Percentiles rank a stretch among this genome's conserved stretches.
Conservation (phyloP, 2,329 filamentous ascomycete genomes). For the Pseudohalonectria lignicola region DNA sequence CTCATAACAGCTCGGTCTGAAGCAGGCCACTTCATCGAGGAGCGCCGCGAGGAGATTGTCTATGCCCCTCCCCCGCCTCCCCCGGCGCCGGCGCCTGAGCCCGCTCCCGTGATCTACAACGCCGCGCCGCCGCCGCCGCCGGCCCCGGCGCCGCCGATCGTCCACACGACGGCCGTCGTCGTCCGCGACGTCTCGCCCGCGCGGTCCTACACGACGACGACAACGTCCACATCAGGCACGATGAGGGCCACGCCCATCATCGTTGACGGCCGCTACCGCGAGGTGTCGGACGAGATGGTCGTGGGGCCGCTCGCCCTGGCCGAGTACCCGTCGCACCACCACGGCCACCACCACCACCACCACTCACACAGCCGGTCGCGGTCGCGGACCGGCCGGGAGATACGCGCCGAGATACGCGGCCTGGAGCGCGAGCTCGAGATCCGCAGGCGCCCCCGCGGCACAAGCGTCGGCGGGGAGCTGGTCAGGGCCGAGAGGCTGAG, state of each 20-base stretch:
- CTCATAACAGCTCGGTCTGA: conserved; percentile 32
- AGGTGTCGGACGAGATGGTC: conserved; percentile 20
- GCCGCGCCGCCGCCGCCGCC: conserved; percentile 18
- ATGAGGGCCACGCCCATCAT: conserved; percentile 26
- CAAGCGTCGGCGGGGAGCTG: conserved; percentile 34
- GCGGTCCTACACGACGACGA: conserved; percentile 19
- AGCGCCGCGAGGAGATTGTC: conserved; percentile 33
- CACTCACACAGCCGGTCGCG: conserved; percentile 19
- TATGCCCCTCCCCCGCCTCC: conserved; percentile 4
- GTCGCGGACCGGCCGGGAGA: conserved; percentile 45
- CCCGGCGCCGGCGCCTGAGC: conserved; percentile 11
- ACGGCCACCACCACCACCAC: conserved; percentile 14
- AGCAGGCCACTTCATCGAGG: conserved; percentile 34
- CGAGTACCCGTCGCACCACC: conserved; percentile 14
- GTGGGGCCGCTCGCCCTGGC: conserved; percentile 31
- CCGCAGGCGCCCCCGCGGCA: conserved; percentile 26
- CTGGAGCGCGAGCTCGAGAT: no score
- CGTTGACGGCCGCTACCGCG: conserved; percentile 21
- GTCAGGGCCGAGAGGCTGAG: conserved; percentile 45
- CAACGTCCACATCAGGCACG: conserved; percentile 15
- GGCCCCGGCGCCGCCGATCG: conserved; percentile 22
- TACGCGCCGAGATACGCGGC: conserved; percentile 60
- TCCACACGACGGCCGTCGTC: conserved; percentile 23
- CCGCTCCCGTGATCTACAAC: conserved; percentile 14
- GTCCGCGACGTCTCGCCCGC: conserved; percentile 39